These are phyloP conservation scores for Spinacia oleracea DNA, from an alignment of 179 eudicot species.

Conservation along the genomic window DNA sequence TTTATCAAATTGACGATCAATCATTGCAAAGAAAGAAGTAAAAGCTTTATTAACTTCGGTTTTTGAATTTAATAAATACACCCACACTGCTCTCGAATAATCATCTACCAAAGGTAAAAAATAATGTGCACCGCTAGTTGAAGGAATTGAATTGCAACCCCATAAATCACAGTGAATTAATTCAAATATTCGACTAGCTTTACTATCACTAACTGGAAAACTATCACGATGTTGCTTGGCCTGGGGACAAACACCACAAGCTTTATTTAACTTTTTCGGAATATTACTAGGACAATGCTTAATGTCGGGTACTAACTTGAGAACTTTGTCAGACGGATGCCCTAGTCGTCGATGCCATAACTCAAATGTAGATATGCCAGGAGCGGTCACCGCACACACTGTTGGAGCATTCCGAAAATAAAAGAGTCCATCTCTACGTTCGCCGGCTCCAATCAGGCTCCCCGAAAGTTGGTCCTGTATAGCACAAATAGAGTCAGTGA, in stretches of 20 bases:
- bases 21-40: too few species aligned
- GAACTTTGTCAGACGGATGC: background rate
- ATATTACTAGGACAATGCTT: background rate
- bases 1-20: too few species aligned
- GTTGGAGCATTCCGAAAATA: background rate
- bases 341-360: too few species aligned
- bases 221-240: background rate
- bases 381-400: too few species aligned
- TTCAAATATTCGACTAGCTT: background rate
- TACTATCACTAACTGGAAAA: background rate
- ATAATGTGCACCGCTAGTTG: background rate
- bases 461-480: conserved; percentile 6
- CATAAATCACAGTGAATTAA: background rate
- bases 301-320: background rate
- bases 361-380: too few species aligned
- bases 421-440: background rate
- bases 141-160: background rate
- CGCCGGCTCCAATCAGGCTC: conserved; percentile 6
- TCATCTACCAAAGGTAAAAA: too few species aligned
- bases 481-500: background rate
- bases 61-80: too few species aligned
- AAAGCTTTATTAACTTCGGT: too few species aligned
- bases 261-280: too few species aligned
- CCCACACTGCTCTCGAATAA: too few species aligned
- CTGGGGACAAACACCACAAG: background rate